Percentiles rank a stretch among this genome's conserved stretches.
Conservation (phyloP, 257 asterid genomes). For the Marsdenia floribunda region DNA sequence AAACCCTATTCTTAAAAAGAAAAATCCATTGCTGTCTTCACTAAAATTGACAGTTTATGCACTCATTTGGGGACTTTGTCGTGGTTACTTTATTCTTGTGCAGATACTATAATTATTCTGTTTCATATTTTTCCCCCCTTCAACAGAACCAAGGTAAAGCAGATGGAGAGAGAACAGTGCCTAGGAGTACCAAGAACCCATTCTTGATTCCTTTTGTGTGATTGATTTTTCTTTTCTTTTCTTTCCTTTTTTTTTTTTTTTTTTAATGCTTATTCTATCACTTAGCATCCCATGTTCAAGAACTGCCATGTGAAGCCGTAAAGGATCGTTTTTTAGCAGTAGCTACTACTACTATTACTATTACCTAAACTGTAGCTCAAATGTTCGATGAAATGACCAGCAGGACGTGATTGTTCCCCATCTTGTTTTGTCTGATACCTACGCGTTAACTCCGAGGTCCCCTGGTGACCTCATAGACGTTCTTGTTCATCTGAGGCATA, state of each 20-base stretch:
- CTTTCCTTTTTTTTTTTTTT: too few species aligned
- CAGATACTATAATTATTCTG: slow-evolving; percentile 16
- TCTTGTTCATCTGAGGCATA: slow-evolving; percentile 7
- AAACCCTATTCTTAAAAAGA: background rate
- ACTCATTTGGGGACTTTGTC: slow-evolving; percentile 7
- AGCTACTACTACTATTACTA: too few species aligned
- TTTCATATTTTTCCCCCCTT: slow-evolving; percentile 15
- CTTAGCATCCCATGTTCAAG: slow-evolving; percentile 17
- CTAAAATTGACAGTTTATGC: background rate
- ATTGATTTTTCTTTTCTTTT: slow-evolving; percentile 14
- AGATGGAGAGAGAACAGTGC: slow-evolving; percentile 1
- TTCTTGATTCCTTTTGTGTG: slow-evolving; percentile 10
- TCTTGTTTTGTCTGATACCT: slow-evolving; percentile 13
- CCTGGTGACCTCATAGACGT: slow-evolving; percentile 1
- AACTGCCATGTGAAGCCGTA: slow-evolving; percentile 11
- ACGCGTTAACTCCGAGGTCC: slow-evolving; percentile 11
- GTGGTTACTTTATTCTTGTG: slow-evolving; percentile 16
- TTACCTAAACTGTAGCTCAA: background rate
- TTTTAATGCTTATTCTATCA: background rate
- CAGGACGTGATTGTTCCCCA: slow-evolving; percentile 13
- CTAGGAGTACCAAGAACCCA: background rate
- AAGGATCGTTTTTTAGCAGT: background rate
- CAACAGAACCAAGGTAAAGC: slow-evolving; percentile 18
- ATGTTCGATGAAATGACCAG: background rate
- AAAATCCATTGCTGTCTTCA: slow-evolving; percentile 1